Base-by-base conservation (phyloP, 1,139 yeast genomes). In the Saccharomycopsis hybrid region DNA sequence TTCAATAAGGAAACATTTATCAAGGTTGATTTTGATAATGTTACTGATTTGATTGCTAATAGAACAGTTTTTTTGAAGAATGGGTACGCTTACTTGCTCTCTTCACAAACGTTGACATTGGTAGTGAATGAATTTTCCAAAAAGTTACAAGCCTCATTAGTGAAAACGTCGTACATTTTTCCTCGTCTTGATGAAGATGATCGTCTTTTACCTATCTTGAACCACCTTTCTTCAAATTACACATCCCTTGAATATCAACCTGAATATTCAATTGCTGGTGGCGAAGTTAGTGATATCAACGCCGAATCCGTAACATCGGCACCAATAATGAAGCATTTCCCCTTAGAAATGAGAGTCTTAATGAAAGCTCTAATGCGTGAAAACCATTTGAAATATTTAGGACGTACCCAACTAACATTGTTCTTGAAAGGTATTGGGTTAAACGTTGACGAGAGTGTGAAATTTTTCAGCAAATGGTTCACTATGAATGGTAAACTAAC, bases 141-240 rank as follows among this genome's bases (percentile, higher is more conserved):
- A 13, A 69, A 70, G 49, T 71, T 94, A 47, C 64, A 65, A 3
- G 64, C 68, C 7, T 78, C 80, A 38, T 70, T 92, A 54, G 66
- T 81, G 27, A 70, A 73, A 52, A 87, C 97, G 0, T 84, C 88
- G 59, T 85, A 85, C 59, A 76, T 85, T 28, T 69, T 90, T 49
- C 95, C 97, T 2, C 73, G 94, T 24, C 70, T 92, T 50, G 96
- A 89, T 60, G 97, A 92, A 67, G 97, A 90, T 62, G 95, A 89
- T 62, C 73, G 99, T 54, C 67, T 92, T 45, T 69, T 88, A 44
- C 97, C 97, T 0, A 78, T 94, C 31, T 71, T 92, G 54, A 80
- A 80, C 61, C 89, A 89, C 60, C 67, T 92, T 49, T 80, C 95
- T 0, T 75, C 77, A 41, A 95, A 94, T 51, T 87, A 85, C 62